A percentile compares a stretch with the other conserved stretches of the same genome.
Evolutionary conservation across 495 filamentous ascomycete species (phyloP).

Genomic region (Penicillium longicatenatum): DNA sequence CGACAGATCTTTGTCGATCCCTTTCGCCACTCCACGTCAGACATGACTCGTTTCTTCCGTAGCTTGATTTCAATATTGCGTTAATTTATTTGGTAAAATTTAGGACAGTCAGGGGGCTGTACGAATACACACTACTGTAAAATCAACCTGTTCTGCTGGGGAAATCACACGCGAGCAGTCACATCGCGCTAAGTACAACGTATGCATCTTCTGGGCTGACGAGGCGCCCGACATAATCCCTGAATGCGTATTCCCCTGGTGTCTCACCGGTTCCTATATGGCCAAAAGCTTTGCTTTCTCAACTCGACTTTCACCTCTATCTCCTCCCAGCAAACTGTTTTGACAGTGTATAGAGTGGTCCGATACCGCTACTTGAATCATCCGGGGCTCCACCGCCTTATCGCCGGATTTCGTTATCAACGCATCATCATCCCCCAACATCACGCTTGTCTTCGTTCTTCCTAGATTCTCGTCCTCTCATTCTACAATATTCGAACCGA

Average conservation of each 20-base stretch:
- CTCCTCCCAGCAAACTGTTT: not conserved
- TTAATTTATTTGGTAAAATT: not conserved
- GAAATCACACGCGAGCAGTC: conserved; percentile 27
- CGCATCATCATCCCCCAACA: conserved; percentile 21
- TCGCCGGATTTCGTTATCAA: conserved; percentile 20
- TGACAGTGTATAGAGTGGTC: conserved; percentile 5
- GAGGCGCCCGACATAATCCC: not conserved
- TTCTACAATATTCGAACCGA: not conserved
- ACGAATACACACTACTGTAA: too few relatives aligned
- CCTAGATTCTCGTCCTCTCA: not conserved
- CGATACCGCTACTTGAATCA: conserved; percentile 25
- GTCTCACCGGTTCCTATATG: not conserved
- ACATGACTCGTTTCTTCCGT: not conserved
- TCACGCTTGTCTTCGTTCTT: not conserved
- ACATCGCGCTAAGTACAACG: conserved; percentile 8
- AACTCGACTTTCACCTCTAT: too few relatives aligned
- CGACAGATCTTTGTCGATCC: not conserved
- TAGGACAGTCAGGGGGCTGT: not conserved
- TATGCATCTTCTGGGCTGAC: conserved; percentile 6
- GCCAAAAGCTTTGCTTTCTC: not conserved
- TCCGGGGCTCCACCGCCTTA: conserved; percentile 23
- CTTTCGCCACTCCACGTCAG: conserved; percentile 16
- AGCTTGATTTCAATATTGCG: not conserved
- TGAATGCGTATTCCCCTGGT: not conserved
- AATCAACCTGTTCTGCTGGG: not conserved